Evolutionary conservation across 2,329 filamentous ascomycete species (phyloP).

Genomic region (Fusarium anguioides): DNA sequence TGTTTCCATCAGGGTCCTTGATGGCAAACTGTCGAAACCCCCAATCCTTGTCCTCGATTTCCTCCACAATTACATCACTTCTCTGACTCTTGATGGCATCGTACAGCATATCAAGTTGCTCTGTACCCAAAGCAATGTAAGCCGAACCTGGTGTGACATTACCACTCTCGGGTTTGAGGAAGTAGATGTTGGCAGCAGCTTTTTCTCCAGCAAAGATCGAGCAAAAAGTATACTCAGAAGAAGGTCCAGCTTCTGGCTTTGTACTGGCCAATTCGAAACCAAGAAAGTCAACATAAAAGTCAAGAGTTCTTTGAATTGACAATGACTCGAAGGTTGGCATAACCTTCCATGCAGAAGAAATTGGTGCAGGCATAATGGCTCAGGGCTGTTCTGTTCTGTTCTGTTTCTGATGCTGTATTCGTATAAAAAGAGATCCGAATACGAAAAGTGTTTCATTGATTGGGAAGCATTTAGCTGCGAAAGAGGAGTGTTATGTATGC

Average conservation of each 20-base stretch:
- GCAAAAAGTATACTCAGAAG: slow-evolving; percentile 28
- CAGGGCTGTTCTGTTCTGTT: background rate
- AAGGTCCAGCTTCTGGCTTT: slow-evolving; percentile 13
- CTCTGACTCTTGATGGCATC: slow-evolving; percentile 10
- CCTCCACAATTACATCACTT: slow-evolving; percentile 17
- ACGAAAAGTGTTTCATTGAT: slow-evolving; percentile 13
- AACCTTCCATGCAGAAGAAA: slow-evolving; percentile 28
- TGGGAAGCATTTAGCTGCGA: background rate
- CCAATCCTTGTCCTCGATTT: slow-evolving; percentile 28
- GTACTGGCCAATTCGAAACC: slow-evolving; percentile 23
- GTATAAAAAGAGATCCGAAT: slow-evolving; percentile 31
- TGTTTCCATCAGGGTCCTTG: slow-evolving; percentile 26
- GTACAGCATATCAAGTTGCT: slow-evolving; percentile 24
- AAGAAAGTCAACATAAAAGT: slow-evolving; percentile 22
- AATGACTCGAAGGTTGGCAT: slow-evolving; percentile 33
- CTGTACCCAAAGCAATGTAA: slow-evolving; percentile 25
- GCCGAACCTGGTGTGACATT: slow-evolving; percentile 15
- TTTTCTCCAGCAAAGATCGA: slow-evolving; percentile 23
- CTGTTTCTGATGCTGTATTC: slow-evolving; percentile 13
- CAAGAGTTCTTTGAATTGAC: slow-evolving; percentile 21
- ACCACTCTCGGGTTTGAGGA: slow-evolving; percentile 23
- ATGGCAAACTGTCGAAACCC: slow-evolving; percentile 32
- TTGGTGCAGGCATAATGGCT: slow-evolving; percentile 13
- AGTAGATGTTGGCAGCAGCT: slow-evolving; percentile 34
- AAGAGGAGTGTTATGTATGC: slow-evolving; percentile 19